A percentile compares a stretch with the other conserved stretches of the same genome.
Evolutionary conservation across 139 green algal species (phyloP).

Genomic region (Chlorella ohadii): DNA sequence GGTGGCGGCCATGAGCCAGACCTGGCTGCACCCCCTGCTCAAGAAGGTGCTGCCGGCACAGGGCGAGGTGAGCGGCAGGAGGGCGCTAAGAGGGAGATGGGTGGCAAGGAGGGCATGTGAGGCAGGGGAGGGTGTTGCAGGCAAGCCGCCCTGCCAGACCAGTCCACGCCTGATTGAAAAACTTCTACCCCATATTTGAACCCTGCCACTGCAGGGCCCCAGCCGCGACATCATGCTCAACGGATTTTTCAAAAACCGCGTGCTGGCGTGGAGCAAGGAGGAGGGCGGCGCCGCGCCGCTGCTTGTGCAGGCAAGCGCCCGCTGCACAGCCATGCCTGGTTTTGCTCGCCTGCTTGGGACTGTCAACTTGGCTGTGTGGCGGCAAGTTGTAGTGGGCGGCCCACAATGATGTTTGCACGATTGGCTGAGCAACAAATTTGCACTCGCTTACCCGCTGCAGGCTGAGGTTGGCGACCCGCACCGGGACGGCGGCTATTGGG

Average conservation of each 20-base stretch:
- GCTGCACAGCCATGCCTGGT: not conserved
- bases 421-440: not conserved
- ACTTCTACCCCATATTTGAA: too few species aligned
- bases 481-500: conserved; percentile 45
- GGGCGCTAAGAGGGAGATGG: not conserved
- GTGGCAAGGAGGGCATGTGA: not conserved
- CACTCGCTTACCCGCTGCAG: not conserved
- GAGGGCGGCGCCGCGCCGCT: conserved; percentile 1
- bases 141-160: too few species aligned
- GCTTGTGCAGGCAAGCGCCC: not conserved
- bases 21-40: conserved; percentile 43
- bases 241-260: conserved; percentile 35
- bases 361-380: too few species aligned
- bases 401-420: too few species aligned
- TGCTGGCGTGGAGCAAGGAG: conserved; percentile 32
- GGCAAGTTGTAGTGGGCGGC: too few species aligned
- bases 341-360: too few species aligned
- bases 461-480: conserved; percentile 30
- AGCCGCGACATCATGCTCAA: conserved; percentile 12
- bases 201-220: not conserved
- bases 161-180: too few species aligned
- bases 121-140: too few species aligned
- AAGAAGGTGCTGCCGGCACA: conserved; percentile 45
- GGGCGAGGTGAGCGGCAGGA: conserved; percentile 25
- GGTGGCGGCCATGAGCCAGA: conserved; percentile 7